phyloP scores from a whole-genome alignment of 2,329 filamentous ascomycete species.

The Penicillium sp. region DNA sequence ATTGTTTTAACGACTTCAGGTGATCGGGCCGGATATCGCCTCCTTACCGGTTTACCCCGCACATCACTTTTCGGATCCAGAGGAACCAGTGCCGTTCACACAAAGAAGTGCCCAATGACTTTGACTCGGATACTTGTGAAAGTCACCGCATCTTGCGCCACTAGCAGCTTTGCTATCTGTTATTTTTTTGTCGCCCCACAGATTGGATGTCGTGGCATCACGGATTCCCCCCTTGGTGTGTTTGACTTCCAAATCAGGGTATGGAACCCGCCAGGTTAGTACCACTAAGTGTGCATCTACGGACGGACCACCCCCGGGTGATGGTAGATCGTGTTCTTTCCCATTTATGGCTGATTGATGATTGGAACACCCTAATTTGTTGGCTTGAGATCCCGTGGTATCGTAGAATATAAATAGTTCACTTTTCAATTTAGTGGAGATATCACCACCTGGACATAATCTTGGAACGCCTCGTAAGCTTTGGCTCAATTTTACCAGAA shows the following conservation, averaged over 20 bases:
- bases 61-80: constrained; percentile 1
- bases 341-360: not conserved
- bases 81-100: not conserved
- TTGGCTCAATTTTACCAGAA: too few species aligned
- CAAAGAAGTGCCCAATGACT: not conserved
- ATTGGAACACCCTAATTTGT: not conserved
- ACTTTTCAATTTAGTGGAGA: not conserved
- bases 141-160: not conserved
- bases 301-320: not conserved
- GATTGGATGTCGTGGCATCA: constrained; percentile 1
- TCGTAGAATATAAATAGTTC: not conserved
- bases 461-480: too few species aligned
- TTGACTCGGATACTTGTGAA: not conserved
- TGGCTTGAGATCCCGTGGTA: not conserved
- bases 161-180: not conserved
- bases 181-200: not conserved
- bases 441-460: not conserved
- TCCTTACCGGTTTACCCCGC: constrained; percentile 3
- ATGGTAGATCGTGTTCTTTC: not conserved
- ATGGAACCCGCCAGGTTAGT: not conserved
- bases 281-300: not conserved
- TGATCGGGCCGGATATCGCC: constrained; percentile 7
- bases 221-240: not conserved
- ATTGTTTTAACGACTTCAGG: not conserved
- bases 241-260: not conserved